Evolutionary conservation across 164 flowering plant species (phyloP).

Genomic region (Stephania cephalantha): DNA sequence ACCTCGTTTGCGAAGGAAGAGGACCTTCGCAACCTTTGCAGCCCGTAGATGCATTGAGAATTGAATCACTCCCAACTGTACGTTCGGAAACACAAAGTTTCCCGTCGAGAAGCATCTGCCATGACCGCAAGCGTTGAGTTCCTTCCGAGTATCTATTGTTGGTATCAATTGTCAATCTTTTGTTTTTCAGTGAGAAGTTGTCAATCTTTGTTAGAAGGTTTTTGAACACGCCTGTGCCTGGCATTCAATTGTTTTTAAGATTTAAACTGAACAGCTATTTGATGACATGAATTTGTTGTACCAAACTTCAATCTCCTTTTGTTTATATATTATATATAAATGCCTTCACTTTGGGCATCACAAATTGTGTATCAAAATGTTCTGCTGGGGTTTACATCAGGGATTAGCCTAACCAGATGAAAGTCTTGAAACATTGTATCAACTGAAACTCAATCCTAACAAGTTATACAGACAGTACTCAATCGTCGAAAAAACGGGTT

Average conservation of each 20-base stretch:
- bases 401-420: no score
- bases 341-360: background rate
- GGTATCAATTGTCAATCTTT: background rate
- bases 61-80: background rate
- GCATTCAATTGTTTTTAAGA: background rate
- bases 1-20: conserved; percentile 33
- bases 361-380: no score
- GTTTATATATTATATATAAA: background rate
- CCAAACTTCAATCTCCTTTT: background rate
- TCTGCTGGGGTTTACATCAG: no score
- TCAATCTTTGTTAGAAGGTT: background rate
- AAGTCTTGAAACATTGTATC: no score
- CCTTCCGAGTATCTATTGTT: background rate
- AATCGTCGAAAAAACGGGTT: background rate
- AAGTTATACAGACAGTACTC: background rate
- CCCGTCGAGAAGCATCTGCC: background rate
- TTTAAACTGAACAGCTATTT: background rate
- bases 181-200: background rate
- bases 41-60: conserved; percentile 14
- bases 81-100: background rate
- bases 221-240: background rate
- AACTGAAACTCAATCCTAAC: background rate
- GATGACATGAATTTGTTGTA: background rate
- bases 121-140: background rate
- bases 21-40: conserved; percentile 32